phyloP scores from a whole-genome alignment of 176 grass and related monocot species.

The Saccharum spontaneum region DNA sequence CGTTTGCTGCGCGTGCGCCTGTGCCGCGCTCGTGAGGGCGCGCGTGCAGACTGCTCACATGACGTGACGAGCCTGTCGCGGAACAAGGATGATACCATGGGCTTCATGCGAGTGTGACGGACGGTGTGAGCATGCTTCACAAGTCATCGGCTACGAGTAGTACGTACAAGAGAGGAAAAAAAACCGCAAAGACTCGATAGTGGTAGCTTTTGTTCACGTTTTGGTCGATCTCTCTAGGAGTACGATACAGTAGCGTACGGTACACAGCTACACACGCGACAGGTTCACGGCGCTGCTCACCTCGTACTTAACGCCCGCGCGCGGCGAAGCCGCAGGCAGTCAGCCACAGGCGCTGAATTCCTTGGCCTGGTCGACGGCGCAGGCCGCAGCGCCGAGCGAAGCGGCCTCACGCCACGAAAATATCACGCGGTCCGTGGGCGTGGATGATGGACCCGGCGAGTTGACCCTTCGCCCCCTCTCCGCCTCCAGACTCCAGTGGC shows the following conservation, averaged over 20 bases:
- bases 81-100: neutral
- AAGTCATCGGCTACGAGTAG: neutral
- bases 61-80: too few relatives aligned
- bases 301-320: constrained; percentile 34
- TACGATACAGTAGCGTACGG: neutral
- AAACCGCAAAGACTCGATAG: too few relatives aligned
- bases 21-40: too few relatives aligned
- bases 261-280: neutral
- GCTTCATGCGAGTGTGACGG: neutral
- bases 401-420: constrained; percentile 14
- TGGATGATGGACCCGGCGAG: neutral
- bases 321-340: neutral
- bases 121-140: neutral
- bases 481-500: neutral
- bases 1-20: neutral
- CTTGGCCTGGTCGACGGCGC: neutral
- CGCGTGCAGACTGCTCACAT: neutral
- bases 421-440: neutral
- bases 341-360: neutral
- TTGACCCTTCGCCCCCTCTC: neutral
- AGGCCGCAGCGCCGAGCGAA: neutral
- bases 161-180: too few relatives aligned
- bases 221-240: neutral
- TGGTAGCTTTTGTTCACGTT: neutral
- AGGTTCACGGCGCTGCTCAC: neutral